Evolutionary conservation across 768 basidiomycete species (phyloP).

Genomic region (Dentipellis fragilis): DNA sequence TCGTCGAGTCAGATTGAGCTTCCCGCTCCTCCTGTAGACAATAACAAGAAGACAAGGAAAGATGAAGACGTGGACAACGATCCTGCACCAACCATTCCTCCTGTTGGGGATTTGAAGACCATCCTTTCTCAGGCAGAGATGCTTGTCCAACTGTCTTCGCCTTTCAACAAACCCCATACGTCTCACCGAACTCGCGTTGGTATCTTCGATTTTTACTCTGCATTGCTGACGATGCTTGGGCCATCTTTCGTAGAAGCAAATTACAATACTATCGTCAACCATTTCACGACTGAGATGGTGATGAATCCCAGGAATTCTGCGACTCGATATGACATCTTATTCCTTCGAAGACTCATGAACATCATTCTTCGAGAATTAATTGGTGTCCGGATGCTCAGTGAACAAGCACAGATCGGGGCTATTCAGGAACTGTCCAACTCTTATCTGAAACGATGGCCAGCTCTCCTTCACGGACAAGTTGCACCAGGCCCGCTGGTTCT

Average conservation of each 20-base stretch:
- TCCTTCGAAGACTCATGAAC: constrained; percentile 63
- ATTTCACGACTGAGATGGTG: constrained; percentile 73
- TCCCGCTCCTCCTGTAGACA: constrained; percentile 32
- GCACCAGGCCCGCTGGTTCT: constrained; percentile 61
- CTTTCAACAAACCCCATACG: constrained; percentile 66
- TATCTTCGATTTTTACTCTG: constrained; percentile 81
- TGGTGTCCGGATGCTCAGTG: constrained; percentile 80
- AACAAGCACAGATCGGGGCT: constrained; percentile 88
- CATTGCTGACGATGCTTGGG: constrained; percentile 69
- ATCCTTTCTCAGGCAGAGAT: constrained; percentile 71
- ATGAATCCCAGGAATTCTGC: constrained; percentile 41
- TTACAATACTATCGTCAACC: constrained; percentile 68
- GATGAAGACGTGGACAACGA: constrained; percentile 50
- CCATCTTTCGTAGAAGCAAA: constrained; percentile 70
- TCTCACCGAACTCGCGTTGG: constrained; percentile 72
- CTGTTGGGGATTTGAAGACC: constrained; percentile 51
- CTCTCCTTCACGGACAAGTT: constrained; percentile 78
- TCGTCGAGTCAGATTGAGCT: constrained; percentile 73
- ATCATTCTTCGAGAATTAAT: constrained; percentile 79
- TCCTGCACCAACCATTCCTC: constrained; percentile 32
- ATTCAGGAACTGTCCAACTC: constrained; percentile 76
- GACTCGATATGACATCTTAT: constrained; percentile 65
- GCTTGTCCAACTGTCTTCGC: constrained; percentile 67
- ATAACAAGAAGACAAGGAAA: constrained; percentile 52
- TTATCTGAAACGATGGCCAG: constrained; percentile 88